phyloP scores from a whole-genome alignment of 1,139 yeast genomes.

The Yamadazyma blattariae region DNA sequence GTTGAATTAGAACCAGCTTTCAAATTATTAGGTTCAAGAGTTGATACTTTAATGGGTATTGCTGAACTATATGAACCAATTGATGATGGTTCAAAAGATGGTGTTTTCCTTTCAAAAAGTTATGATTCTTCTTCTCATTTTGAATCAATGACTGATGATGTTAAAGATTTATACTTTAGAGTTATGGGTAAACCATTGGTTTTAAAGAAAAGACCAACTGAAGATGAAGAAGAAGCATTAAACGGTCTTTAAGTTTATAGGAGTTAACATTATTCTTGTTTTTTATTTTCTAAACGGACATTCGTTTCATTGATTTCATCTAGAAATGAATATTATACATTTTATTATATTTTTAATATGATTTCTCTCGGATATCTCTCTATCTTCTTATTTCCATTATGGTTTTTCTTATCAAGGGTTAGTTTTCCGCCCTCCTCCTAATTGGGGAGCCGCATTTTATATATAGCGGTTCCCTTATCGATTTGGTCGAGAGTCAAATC shows the following conservation, averaged over 20 bases:
- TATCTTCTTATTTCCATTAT: too few species aligned
- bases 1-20: slow-evolving; percentile 93
- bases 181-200: slow-evolving; percentile 91
- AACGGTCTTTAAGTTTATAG: slow-evolving; percentile 9
- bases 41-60: slow-evolving; percentile 94
- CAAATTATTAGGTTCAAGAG: slow-evolving; percentile 73
- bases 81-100: slow-evolving; percentile 77
- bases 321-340: too few species aligned
- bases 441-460: too few species aligned
- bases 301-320: too few species aligned
- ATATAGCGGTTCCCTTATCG: too few species aligned
- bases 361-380: too few species aligned
- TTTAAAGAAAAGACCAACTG: slow-evolving; percentile 68
- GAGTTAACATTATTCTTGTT: too few species aligned
- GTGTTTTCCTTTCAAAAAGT: slow-evolving; percentile 79
- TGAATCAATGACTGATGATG: slow-evolving; percentile 95
- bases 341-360: too few species aligned
- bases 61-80: slow-evolving; percentile 88
- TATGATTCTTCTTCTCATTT: slow-evolving; percentile 96
- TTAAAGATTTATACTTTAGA: slow-evolving; percentile 88
- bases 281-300: background rate
- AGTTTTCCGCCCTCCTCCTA: too few species aligned
- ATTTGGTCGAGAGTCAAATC: too few species aligned
- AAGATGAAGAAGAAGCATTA: slow-evolving; percentile 40
- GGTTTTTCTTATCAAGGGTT: too few species aligned